Percentiles rank a stretch among this genome's conserved stretches.
phyloP scores from a whole-genome alignment of 2,329 filamentous ascomycete species.

The Cladosporium sp. region DNA sequence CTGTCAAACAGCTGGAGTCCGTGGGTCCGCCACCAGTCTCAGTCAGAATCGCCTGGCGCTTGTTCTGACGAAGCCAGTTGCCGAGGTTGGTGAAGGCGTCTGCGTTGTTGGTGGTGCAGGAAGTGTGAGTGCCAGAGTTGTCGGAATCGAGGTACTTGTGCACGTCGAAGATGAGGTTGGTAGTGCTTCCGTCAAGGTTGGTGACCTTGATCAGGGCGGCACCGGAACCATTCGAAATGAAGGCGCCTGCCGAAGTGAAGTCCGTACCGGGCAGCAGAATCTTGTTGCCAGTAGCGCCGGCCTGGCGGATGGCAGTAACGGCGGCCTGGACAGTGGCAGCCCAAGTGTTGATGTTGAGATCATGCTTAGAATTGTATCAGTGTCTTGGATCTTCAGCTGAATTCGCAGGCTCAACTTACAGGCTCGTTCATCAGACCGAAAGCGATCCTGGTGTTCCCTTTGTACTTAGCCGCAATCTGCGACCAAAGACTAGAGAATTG shows the following conservation, averaged over 20 bases:
- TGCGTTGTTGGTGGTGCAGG: conserved; percentile 33
- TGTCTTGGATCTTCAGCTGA: conserved; percentile 29
- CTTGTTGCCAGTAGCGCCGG: conserved; percentile 59
- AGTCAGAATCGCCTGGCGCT: conserved; percentile 37
- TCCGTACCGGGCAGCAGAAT: conserved; percentile 63
- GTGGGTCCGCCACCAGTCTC: conserved; percentile 40
- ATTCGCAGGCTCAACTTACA: conserved; percentile 34
- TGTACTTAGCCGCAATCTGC: conserved; percentile 55
- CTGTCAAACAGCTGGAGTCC: conserved; percentile 32
- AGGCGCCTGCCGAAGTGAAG: conserved; percentile 31
- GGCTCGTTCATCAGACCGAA: conserved; percentile 69
- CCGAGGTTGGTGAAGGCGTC: conserved; percentile 34
- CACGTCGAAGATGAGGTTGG: conserved; percentile 37
- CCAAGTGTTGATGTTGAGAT: conserved; percentile 52
- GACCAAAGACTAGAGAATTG: conserved; percentile 57
- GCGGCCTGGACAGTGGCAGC: conserved; percentile 57
- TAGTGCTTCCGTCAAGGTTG: conserved; percentile 27
- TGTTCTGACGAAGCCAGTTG: conserved; percentile 35
- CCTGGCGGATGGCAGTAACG: conserved; percentile 61
- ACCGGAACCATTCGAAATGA: conserved; percentile 12
- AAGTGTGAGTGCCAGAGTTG: conserved; percentile 34
- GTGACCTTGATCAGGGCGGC: conserved; percentile 6
- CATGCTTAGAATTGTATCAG: conserved; percentile 27
- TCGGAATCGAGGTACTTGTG: conserved; percentile 42
- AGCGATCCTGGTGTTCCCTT: conserved; percentile 48